Evolutionary conservation across 78 protist genomes (phyloP).

Genomic region (Dictyostelium purpureum): DNA sequence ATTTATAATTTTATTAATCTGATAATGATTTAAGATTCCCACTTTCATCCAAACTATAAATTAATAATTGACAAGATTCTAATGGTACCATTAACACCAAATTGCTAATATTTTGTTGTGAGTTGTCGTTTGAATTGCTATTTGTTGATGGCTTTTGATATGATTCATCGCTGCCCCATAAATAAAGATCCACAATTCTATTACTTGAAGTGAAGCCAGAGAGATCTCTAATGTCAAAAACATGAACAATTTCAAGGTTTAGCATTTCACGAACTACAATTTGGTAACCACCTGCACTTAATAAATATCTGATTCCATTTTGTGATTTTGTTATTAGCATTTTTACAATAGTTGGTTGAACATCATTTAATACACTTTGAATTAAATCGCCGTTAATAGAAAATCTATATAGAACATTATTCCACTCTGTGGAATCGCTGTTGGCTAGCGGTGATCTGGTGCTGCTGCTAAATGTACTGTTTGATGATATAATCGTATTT

Average conservation of each 20-base stretch:
- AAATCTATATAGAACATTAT: constrained; percentile 22
- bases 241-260: constrained; percentile 41
- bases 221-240: constrained; percentile 52
- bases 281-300: constrained; percentile 69
- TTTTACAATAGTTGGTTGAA: constrained; percentile 49
- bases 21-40: constrained; percentile 16
- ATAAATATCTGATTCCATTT: constrained; percentile 1
- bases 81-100: constrained; percentile 27
- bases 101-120: background rate
- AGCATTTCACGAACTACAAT: constrained; percentile 46
- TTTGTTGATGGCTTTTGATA: background rate
- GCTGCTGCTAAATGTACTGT: background rate
- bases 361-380: constrained; percentile 20
- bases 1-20: background rate
- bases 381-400: constrained; percentile 60
- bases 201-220: constrained; percentile 31
- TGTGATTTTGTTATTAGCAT: constrained; percentile 21
- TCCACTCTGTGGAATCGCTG: background rate
- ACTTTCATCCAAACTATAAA: constrained; percentile 43
- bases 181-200: constrained; percentile 24
- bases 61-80: constrained; percentile 60
- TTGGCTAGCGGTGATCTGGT: background rate
- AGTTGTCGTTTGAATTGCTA: background rate
- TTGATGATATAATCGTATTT: background rate
- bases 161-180: constrained; percentile 35